Percentiles rank a stretch among this genome's conserved stretches.
These are phyloP conservation scores for Sphagnum contortum DNA, from an alignment of 225 moss, liverwort and hornwort genomes.

Conservation along the genomic window DNA sequence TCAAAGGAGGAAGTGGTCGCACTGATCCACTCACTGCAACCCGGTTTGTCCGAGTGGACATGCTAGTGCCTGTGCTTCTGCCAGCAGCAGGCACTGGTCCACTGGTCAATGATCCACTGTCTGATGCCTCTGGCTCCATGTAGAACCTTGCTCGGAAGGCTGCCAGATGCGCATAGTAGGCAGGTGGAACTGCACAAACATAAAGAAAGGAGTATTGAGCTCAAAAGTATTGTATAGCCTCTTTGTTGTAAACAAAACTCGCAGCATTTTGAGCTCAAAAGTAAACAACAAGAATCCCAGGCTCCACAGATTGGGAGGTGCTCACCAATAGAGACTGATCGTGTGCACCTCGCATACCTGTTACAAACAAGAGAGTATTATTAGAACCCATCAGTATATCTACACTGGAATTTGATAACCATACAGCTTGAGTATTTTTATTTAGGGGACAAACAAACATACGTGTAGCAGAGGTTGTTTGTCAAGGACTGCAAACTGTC, in stretches of 20 bases:
- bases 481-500: slow-evolving; percentile 6
- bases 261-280: too few relatives aligned
- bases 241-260: background rate
- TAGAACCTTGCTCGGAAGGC: slow-evolving; percentile 18
- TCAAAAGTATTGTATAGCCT: background rate
- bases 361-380: background rate
- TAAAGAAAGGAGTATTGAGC: background rate
- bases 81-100: slow-evolving; percentile 11
- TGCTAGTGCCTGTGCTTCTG: slow-evolving; percentile 18
- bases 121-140: slow-evolving; percentile 42
- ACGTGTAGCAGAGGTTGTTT: slow-evolving; percentile 9
- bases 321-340: slow-evolving; percentile 7
- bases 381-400: background rate
- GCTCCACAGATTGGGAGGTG: background rate
- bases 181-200: background rate
- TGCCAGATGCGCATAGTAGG: slow-evolving; percentile 1
- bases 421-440: background rate
- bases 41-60: slow-evolving; percentile 23
- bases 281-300: background rate
- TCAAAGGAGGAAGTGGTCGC: slow-evolving; percentile 29
- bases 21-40: slow-evolving; percentile 30
- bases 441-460: background rate
- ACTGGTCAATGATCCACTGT: slow-evolving; percentile 36
- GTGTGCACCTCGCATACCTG: slow-evolving; percentile 5
- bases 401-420: too few relatives aligned